phyloP scores from a whole-genome alignment of 169 alveolate genomes.

The Neospora caninum region DNA sequence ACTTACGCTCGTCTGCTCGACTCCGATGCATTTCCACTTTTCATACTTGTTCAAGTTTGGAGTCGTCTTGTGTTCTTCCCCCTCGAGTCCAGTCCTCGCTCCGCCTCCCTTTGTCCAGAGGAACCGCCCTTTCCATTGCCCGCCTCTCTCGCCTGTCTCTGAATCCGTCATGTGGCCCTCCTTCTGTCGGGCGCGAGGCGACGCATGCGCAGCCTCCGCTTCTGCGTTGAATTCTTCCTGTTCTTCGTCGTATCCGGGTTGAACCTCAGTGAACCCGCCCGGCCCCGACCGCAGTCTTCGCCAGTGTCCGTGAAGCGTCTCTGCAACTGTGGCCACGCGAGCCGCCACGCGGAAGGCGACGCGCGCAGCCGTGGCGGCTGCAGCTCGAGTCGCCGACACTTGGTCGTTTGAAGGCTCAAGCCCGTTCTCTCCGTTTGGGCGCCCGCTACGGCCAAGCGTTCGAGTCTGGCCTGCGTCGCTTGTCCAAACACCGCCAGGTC shows the following conservation, averaged over 20 bases:
- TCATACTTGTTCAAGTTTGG: neutral
- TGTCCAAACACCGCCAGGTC: neutral
- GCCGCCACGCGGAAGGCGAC: slow-evolving; percentile 32
- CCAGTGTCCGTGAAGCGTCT: slow-evolving; percentile 37
- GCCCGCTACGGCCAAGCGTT: neutral
- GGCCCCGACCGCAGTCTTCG: neutral
- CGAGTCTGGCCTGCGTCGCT: neutral
- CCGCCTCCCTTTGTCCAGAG: neutral
- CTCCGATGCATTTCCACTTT: slow-evolving; percentile 15
- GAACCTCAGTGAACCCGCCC: slow-evolving; percentile 16
- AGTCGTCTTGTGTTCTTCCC: neutral
- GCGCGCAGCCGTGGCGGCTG: neutral
- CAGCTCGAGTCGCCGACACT: neutral
- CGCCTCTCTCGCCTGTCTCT: neutral
- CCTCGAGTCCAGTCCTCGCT: neutral
- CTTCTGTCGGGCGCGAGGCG: neutral
- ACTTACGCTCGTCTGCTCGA: neutral
- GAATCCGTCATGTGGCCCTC: neutral
- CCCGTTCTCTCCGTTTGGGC: neutral
- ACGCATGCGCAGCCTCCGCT: neutral
- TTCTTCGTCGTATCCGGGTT: neutral
- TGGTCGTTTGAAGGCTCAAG: neutral
- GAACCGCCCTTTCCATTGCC: neutral
- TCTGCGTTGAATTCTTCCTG: slow-evolving; percentile 1
- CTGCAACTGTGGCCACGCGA: slow-evolving; percentile 3